These are phyloP conservation scores for Tolypocladium guangdongense DNA, from an alignment of 2,329 filamentous ascomycete species.

Conservation along the genomic window DNA sequence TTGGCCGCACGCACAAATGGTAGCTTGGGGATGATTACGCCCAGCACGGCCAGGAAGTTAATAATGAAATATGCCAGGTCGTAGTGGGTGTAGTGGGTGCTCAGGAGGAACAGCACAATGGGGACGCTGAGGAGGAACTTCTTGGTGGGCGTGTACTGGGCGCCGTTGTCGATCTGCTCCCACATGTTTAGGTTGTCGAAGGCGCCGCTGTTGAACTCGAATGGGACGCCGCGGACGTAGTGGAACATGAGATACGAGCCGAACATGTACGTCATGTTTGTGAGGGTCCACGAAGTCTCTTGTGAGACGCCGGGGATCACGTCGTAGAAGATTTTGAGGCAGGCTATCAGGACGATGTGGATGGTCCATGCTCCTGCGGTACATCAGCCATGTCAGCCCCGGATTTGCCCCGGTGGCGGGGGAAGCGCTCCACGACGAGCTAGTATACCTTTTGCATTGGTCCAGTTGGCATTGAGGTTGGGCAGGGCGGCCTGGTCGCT, in stretches of 20 bases:
- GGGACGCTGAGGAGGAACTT: conserved; percentile 95
- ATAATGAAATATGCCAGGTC: conserved; percentile 94
- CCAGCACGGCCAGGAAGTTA: conserved; percentile 87
- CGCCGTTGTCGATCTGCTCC: conserved; percentile 99
- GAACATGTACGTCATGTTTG: conserved; percentile 98
- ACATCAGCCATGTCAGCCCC: neutral
- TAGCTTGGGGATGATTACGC: conserved; percentile 90
- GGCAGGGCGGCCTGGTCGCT: conserved; percentile 91
- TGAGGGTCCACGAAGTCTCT: conserved; percentile 96
- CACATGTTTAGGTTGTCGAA: conserved; percentile 99
- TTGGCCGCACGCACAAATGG: conserved; percentile 62
- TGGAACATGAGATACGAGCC: conserved; percentile 99
- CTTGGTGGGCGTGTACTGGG: conserved; percentile 97
- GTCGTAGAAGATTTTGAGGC: conserved; percentile 93
- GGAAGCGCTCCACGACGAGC: conserved; percentile 1
- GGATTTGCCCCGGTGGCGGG: neutral
- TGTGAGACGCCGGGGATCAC: conserved; percentile 93
- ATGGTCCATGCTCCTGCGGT: conserved; percentile 87
- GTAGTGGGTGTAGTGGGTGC: conserved; percentile 98
- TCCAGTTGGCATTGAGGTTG: conserved; percentile 97
- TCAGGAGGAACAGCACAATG: conserved; percentile 86
- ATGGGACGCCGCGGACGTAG: conserved; percentile 93
- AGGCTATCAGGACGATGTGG: conserved; percentile 83
- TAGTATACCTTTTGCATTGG: conserved; percentile 91
- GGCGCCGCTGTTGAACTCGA: conserved; percentile 96